A percentile compares a stretch with the other conserved stretches of the same genome.
phyloP scores from a whole-genome alignment of 2,329 filamentous ascomycete species.

The Microdochium paspali region DNA sequence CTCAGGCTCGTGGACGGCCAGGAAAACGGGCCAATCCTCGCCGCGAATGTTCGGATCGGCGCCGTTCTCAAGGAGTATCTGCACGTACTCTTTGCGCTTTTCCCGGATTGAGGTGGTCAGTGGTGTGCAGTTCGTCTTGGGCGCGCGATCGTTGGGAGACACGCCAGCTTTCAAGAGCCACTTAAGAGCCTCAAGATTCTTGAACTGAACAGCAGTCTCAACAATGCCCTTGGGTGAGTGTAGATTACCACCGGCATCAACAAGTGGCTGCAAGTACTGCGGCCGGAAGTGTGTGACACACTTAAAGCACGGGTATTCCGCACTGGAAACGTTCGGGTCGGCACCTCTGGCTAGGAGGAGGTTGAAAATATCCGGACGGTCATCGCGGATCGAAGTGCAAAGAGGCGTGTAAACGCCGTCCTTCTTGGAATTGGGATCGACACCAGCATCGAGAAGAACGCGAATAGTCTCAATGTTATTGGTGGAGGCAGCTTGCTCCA shows the following conservation, averaged over 20 bases:
- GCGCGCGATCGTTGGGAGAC: conserved; percentile 48
- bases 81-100: conserved; percentile 48
- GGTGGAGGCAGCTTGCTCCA: conserved; percentile 54
- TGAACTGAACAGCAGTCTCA: conserved; percentile 52
- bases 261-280: conserved; percentile 48
- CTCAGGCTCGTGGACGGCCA: conserved; percentile 53
- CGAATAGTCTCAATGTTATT: conserved; percentile 55
- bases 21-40: conserved; percentile 61
- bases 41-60: conserved; percentile 55
- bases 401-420: conserved; percentile 60
- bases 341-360: conserved; percentile 48
- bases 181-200: conserved; percentile 50
- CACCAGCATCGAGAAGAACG: conserved; percentile 45
- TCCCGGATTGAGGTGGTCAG: conserved; percentile 58
- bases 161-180: conserved; percentile 53
- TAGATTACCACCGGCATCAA: conserved; percentile 51
- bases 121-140: conserved; percentile 46
- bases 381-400: conserved; percentile 59
- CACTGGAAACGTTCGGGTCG: conserved; percentile 52
- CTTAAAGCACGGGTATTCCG: conserved; percentile 59
- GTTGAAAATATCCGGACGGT: conserved; percentile 50
- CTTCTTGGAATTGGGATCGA: conserved; percentile 52
- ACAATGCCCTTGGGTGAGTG: conserved; percentile 53
- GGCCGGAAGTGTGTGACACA: conserved; percentile 57
- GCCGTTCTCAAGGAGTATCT: conserved; percentile 45